Conservation (phyloP, 163 green algal genomes). For the Chloroidium sp. region DNA sequence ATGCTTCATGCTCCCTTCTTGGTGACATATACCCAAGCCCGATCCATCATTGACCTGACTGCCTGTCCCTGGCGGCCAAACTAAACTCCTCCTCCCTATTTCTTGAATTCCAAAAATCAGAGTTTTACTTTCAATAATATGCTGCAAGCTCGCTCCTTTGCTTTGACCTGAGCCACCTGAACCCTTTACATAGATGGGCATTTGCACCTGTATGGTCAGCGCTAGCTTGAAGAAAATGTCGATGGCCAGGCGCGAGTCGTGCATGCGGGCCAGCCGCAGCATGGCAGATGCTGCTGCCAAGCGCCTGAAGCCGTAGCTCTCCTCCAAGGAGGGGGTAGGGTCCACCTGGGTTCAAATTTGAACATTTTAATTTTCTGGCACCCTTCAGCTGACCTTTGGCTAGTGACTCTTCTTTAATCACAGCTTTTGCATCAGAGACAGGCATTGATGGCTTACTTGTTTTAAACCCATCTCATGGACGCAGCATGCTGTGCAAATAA, state of each 20-base stretch:
- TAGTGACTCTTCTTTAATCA: background rate
- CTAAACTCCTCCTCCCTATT: too few relatives aligned
- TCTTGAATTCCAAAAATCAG: background rate
- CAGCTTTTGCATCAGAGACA: background rate
- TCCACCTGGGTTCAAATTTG: too few relatives aligned
- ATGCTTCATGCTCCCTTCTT: background rate
- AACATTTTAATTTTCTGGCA: too few relatives aligned
- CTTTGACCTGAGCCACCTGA: too few relatives aligned
- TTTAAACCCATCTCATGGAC: background rate
- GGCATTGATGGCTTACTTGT: background rate
- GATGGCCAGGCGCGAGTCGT: conserved; percentile 23
- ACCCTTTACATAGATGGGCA: background rate
- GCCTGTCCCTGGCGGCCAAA: background rate
- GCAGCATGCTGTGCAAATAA: background rate
- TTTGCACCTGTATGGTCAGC: conserved; percentile 33
- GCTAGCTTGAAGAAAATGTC: conserved; percentile 25
- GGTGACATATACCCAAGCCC: background rate
- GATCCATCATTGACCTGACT: background rate
- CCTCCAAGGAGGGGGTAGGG: too few relatives aligned
- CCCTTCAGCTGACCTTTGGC: background rate
- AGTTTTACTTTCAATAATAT: background rate
- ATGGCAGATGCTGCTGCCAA: conserved; percentile 12
- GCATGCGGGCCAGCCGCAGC: conserved; percentile 26
- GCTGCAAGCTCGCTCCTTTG: background rate
- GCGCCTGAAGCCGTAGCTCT: conserved; percentile 2